phyloP scores from a whole-genome alignment of 129 eudicot species.

The Apium graveolens region DNA sequence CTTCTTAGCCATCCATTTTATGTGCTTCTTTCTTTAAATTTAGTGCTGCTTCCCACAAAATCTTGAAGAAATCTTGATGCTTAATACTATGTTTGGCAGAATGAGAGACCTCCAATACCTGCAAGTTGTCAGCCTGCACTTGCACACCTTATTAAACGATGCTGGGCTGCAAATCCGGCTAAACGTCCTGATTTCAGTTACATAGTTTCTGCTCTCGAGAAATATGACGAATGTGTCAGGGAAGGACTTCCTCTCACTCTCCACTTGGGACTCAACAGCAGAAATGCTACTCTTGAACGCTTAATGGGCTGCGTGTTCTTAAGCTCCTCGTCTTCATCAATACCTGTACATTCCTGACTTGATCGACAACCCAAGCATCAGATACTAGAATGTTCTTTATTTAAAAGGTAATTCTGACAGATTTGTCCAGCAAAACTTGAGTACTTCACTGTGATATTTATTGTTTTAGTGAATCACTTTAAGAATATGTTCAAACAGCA shows the following conservation, averaged over 20 bases:
- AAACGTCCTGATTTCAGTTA: slow-evolving; percentile 91
- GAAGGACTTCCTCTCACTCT: slow-evolving; percentile 89
- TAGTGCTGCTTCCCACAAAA: not conserved
- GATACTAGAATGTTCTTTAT: not conserved
- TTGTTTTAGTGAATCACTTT: not conserved
- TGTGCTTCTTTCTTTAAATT: not conserved
- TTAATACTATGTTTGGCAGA: slow-evolving; percentile 32
- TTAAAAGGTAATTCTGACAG: not conserved
- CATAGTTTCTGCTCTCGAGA: slow-evolving; percentile 71
- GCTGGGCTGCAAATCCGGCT: slow-evolving; percentile 86
- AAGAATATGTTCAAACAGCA: not conserved
- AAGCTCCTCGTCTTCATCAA: slow-evolving; percentile 56
- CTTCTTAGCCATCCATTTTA: no score
- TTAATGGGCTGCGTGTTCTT: slow-evolving; percentile 61
- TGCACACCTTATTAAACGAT: slow-evolving; percentile 84
- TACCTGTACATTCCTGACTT: slow-evolving; percentile 74
- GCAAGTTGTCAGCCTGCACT: slow-evolving; percentile 94
- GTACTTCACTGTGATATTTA: not conserved
- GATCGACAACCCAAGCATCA: not conserved
- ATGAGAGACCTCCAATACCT: slow-evolving; percentile 85
- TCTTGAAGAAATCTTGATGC: not conserved
- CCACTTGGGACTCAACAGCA: slow-evolving; percentile 48
- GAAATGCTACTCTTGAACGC: slow-evolving; percentile 57
- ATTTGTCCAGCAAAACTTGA: not conserved
- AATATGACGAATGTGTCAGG: slow-evolving; percentile 82